A percentile compares a stretch with the other conserved stretches of the same genome.
Evolutionary conservation across 2,329 filamentous ascomycete genomes (phyloP).

Genomic region (Neonectria coccinea): DNA sequence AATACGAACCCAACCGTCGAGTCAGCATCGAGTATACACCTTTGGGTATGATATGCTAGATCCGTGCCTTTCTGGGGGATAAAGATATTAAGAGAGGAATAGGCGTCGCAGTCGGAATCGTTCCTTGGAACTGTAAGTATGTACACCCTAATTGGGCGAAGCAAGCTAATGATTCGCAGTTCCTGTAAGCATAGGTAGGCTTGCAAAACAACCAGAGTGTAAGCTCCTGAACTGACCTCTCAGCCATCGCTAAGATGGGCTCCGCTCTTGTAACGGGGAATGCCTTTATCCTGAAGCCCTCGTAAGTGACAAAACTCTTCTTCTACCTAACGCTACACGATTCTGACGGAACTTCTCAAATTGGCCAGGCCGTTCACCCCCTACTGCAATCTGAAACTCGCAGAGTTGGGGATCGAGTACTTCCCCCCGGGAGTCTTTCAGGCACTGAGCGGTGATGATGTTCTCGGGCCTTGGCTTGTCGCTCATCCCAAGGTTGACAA

Average conservation of each 20-base stretch:
- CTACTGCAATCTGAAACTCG: conserved; percentile 68
- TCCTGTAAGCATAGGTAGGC: neutral
- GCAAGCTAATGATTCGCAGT: conserved; percentile 42
- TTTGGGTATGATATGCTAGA: conserved; percentile 45
- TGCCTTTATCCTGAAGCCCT: conserved; percentile 67
- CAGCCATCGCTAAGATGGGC: conserved; percentile 65
- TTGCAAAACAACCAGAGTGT: neutral
- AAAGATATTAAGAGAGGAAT: neutral
- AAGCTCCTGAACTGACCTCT: neutral
- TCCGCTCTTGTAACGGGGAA: conserved; percentile 69
- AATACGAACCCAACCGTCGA: conserved; percentile 24
- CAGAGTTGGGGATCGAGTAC: conserved; percentile 66
- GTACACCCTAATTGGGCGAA: conserved; percentile 37
- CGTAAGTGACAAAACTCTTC: conserved; percentile 35
- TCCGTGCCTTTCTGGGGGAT: too few relatives aligned
- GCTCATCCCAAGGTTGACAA: conserved; percentile 68
- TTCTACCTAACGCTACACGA: too few relatives aligned
- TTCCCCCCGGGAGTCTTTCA: conserved; percentile 74
- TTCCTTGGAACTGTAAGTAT: conserved; percentile 62
- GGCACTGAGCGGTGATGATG: conserved; percentile 69
- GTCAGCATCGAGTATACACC: conserved; percentile 52
- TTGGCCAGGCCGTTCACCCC: conserved; percentile 61
- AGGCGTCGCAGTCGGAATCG: conserved; percentile 57
- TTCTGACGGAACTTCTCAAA: conserved; percentile 42
- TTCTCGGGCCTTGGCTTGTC: conserved; percentile 69